Percentiles rank a stretch among this genome's conserved stretches.
Evolutionary conservation across 805 yeast genomes (phyloP).

Genomic region (Metschnikowia gelsemii): DNA sequence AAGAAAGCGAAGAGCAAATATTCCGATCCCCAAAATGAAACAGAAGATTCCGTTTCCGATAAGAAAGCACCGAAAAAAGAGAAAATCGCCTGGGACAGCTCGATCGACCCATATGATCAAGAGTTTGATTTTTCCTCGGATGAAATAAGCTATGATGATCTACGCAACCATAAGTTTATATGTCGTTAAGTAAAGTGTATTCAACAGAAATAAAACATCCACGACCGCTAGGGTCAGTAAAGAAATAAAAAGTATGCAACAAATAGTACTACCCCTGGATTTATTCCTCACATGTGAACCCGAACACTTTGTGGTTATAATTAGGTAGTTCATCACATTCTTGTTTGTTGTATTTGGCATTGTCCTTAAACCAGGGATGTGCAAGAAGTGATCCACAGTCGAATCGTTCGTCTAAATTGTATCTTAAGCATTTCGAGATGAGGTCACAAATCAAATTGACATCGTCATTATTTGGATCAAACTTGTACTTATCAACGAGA

Average conservation of each 20-base stretch:
- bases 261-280: background rate
- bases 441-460: slow-evolving; percentile 46
- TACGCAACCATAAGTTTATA: slow-evolving; percentile 15
- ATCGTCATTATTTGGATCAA: slow-evolving; percentile 34
- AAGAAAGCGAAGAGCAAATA: background rate
- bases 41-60: too few relatives aligned
- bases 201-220: background rate
- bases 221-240: slow-evolving; percentile 5
- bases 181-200: slow-evolving; percentile 7
- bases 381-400: slow-evolving; percentile 55
- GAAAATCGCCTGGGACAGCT: slow-evolving; percentile 1
- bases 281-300: slow-evolving; percentile 31
- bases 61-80: background rate
- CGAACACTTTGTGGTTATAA: slow-evolving; percentile 29
- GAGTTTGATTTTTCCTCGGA: slow-evolving; percentile 13
- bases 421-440: slow-evolving; percentile 48
- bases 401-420: slow-evolving; percentile 48
- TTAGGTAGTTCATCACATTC: slow-evolving; percentile 26
- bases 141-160: slow-evolving; percentile 15
- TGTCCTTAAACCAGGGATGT: slow-evolving; percentile 49
- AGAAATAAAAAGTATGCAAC: slow-evolving; percentile 6
- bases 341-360: slow-evolving; percentile 13
- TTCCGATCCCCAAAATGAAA: background rate
- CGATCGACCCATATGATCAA: slow-evolving; percentile 14
- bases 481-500: slow-evolving; percentile 79